Base-by-base conservation (phyloP, 2,329 filamentous ascomycete species). In the Scopulariopsis brevicaulis region DNA sequence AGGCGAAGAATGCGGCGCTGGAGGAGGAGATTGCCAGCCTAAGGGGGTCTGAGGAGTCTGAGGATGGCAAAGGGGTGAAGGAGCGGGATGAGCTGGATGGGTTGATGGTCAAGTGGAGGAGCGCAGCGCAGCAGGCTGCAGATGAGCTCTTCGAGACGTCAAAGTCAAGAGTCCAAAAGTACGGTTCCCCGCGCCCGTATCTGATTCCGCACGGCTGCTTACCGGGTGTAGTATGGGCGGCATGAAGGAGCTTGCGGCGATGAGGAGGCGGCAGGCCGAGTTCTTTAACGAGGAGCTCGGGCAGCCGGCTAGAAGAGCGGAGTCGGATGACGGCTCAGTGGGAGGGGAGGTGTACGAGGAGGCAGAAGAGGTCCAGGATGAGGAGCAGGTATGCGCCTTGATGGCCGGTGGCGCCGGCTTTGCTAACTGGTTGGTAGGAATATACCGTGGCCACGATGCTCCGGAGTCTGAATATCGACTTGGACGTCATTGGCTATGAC, bases 401-500 rank as follows among this genome's bases (percentile, higher is more conserved):
- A 15, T 24, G 15, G 14, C n/a, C 12, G 15, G 12, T n/a, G 15
- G 24, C 12, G 12, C 11, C 18, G 25, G 6, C 1, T 20, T 32
- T 53, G 28, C 15, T 34, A 12, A 53, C 51, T 8, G 14, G 1
- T 8, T 28, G 40, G 28, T 37, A 63, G 60, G 59, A 59, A 40
- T 63, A 61, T 22, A 63, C 62, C 14, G 54, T 63, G 62, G 62
- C 55, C 8, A 59, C 56, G 48, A 63, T 63, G 62, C 55, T 63
- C 18, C 59, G 43, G 46, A 63, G 62, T 34, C 60, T 60, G 50
- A 60, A 61, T 32, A 59, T 63, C 54, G 54, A 62, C 34, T 55
- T 63, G 25, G 58, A 58, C 52, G 40, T 57, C 37, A 60, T 62
- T 52, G 64, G 61, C 53, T 65, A 65, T 60, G 62, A 61, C 37